These are phyloP conservation scores for Gossypium armourianum DNA, from an alignment of 441 rosid species.

Conservation along the genomic window DNA sequence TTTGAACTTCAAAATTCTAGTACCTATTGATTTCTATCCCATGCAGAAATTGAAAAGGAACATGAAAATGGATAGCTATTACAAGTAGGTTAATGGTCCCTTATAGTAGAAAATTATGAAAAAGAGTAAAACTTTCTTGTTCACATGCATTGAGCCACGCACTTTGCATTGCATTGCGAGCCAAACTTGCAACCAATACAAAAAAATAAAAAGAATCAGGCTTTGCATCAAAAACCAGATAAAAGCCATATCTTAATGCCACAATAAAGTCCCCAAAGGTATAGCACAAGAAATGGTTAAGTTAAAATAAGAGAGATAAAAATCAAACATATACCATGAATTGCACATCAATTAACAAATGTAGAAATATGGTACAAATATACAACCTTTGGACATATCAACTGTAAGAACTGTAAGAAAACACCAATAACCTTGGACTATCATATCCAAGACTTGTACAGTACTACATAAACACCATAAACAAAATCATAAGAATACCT, in stretches of 20 bases:
- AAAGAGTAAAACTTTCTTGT: neutral
- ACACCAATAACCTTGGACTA: conserved; percentile 20
- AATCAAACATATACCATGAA: conserved; percentile 15
- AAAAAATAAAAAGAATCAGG: neutral
- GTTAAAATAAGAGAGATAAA: neutral
- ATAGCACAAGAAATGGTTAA: neutral
- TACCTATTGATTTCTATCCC: neutral
- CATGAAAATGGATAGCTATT: neutral
- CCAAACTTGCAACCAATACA: neutral
- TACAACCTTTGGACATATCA: conserved; percentile 20
- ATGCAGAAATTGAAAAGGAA: neutral
- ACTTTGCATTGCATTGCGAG: neutral
- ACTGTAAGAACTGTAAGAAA: conserved; percentile 15
- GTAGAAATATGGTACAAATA: conserved; percentile 25
- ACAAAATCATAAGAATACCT: conserved; percentile 27
- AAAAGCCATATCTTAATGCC: neutral
- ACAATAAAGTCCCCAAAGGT: neutral
- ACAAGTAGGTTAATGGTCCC: neutral
- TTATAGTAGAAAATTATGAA: neutral
- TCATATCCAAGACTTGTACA: conserved; percentile 23
- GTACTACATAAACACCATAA: conserved; percentile 15
- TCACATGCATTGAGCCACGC: neutral
- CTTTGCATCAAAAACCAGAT: neutral
- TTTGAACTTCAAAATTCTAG: neutral
- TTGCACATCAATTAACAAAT: conserved; percentile 22